Base-by-base conservation (phyloP, 2,329 filamentous ascomycete species). In the Fusarium brevicatenulatum region DNA sequence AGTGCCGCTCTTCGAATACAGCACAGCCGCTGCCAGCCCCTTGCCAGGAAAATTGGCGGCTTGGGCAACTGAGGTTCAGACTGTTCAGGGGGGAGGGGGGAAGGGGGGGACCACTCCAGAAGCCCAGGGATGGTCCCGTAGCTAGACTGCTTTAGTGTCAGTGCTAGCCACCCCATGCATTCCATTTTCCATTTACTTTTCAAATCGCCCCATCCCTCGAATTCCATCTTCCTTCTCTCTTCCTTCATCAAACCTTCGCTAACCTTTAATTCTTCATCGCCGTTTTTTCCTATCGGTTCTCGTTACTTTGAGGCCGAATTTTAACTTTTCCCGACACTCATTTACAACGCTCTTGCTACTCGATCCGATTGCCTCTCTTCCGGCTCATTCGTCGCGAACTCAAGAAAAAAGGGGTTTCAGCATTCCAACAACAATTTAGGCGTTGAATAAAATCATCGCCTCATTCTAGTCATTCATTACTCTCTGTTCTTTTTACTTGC, bases 281-380 rank as follows among this genome's bases (percentile, higher is more conserved):
- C 61, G 67, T 67, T 76, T 68, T 61, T 72, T 63, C 63, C 69
- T 64, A 53, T 66, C 68, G 63, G 74, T 74, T 74, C 74, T 77
- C 75, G 66, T 67, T 62, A 67, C 30, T 47, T 68, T 70, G 74
- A 77, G 75, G 61, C 74, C 70, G 68, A 73, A 72, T 53, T 69
- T 75, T 66, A 74, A 68, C 67, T 56, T 57, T 80, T 80, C 78
- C 78, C 66, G 78, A 73, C 78, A 78, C 78, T 80, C 78, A 73
- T 79, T 78, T 72, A 74, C 59, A 53, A 60, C 61, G 36, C 59
- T 73, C 56, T 70, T 70, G 43, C 42, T 63, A 62, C 47, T 37
- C 56, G 54, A 71, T 65, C 39, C 39, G 40, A 69, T 58, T 57
- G 23, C 37, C 60, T 67, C 30, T 70, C n/a, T 63, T 54, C 50